phyloP scores from a whole-genome alignment of 768 basidiomycete genomes.

The Saitozyma podzolica region DNA sequence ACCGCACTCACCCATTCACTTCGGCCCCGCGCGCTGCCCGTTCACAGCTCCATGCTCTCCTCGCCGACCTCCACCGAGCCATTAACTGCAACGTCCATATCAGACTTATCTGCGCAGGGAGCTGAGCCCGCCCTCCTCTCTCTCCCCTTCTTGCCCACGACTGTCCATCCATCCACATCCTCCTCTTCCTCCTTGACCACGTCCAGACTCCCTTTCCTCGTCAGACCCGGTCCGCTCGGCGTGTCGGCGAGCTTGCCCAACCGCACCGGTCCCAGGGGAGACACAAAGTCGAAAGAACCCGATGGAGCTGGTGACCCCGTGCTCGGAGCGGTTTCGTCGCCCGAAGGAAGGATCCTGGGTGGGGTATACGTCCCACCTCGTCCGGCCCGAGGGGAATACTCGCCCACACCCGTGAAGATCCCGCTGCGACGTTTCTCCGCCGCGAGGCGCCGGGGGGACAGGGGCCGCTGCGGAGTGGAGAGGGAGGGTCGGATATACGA shows the following conservation, averaged over 20 bases:
- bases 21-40: no score
- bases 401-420: conserved; percentile 29
- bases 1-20: no score
- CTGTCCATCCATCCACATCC: conserved; percentile 31
- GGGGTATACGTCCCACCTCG: conserved; percentile 40
- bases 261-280: conserved; percentile 40
- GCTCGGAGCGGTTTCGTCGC: conserved; percentile 38
- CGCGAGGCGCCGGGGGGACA: conserved; percentile 28
- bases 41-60: no score
- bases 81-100: conserved; percentile 1
- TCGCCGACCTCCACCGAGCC: no score
- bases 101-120: conserved; percentile 21
- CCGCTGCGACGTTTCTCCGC: conserved; percentile 27
- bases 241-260: conserved; percentile 17
- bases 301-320: conserved; percentile 25
- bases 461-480: conserved; percentile 29
- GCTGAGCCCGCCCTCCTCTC: conserved; percentile 23
- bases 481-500: conserved; percentile 36
- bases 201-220: conserved; percentile 25
- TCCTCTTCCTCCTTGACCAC: conserved; percentile 33
- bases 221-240: conserved; percentile 7
- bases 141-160: conserved; percentile 21
- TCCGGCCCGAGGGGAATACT: conserved; percentile 29
- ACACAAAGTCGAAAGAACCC: conserved; percentile 43
- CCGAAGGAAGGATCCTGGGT: conserved; percentile 38